phyloP scores from a whole-genome alignment of 305 asterid genomes.

The Fraxinus nigra region DNA sequence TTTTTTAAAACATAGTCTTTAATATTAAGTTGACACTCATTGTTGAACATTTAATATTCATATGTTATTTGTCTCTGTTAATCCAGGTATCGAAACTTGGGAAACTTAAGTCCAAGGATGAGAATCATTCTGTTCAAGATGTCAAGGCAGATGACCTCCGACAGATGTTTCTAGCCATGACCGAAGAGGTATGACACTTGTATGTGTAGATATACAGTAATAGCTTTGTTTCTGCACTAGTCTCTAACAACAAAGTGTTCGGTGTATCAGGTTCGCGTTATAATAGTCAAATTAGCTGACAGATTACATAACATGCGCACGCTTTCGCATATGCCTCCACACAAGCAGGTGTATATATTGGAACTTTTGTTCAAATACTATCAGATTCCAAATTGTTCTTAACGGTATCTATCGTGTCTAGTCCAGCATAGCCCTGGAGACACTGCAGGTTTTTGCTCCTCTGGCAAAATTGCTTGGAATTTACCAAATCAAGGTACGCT shows the following conservation, averaged over 20 bases:
- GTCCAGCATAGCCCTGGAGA: conserved; percentile 93
- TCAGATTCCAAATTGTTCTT: conserved; percentile 20
- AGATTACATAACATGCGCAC: conserved; percentile 95
- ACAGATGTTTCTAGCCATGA: conserved; percentile 96
- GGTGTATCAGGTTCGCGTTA: conserved; percentile 79
- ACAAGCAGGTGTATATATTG: conserved; percentile 65
- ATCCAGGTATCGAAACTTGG: conserved; percentile 90
- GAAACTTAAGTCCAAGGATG: conserved; percentile 80
- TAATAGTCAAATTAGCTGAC: conserved; percentile 90
- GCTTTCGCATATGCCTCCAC: conserved; percentile 96
- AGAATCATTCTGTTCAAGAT: conserved; percentile 77
- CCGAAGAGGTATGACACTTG: conserved; percentile 62
- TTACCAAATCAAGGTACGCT: conserved; percentile 80
- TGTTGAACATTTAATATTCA: conserved; percentile 18
- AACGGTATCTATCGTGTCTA: conserved; percentile 31
- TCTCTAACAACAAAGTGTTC: conserved; percentile 20
- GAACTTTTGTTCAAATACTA: conserved; percentile 15
- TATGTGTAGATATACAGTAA: neutral
- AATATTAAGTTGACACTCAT: conserved; percentile 5
- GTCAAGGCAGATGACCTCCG: conserved; percentile 97
- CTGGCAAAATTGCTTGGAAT: conserved; percentile 90
- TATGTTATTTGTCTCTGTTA: conserved; percentile 10
- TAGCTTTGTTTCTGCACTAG: conserved; percentile 13
- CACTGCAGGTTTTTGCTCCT: conserved; percentile 94
- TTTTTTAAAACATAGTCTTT: conserved; percentile 7